A percentile compares a stretch with the other conserved stretches of the same genome.
Evolutionary conservation across 2,329 filamentous ascomycete genomes (phyloP).

Genomic region (Aspergillus fumigatus): DNA sequence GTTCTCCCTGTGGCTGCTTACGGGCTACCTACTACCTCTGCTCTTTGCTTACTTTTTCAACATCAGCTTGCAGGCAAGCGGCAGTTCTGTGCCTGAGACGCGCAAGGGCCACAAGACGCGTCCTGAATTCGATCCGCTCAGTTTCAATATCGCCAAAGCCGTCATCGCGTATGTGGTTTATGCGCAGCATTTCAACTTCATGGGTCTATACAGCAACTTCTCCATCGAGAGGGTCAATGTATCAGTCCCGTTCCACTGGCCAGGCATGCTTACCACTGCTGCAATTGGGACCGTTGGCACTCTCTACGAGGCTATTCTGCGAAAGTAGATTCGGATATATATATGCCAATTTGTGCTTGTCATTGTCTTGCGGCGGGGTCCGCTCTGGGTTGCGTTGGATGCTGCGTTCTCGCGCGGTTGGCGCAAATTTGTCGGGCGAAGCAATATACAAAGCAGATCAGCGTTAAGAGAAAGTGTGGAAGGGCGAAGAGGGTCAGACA

Average conservation of each 20-base stretch:
- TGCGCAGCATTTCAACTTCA: conserved; percentile 45
- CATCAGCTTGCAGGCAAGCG: conserved; percentile 53
- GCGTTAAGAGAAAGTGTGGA: background rate
- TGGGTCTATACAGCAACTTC: conserved; percentile 31
- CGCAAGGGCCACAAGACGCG: conserved; percentile 19
- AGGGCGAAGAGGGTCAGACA: background rate
- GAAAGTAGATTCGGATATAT: conserved; percentile 24
- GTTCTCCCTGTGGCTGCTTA: conserved; percentile 69
- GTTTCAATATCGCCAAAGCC: conserved; percentile 85
- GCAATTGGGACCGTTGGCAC: conserved; percentile 40
- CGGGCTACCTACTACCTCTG: conserved; percentile 66
- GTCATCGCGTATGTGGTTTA: conserved; percentile 78
- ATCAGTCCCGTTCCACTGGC: conserved; percentile 36
- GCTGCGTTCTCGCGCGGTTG: background rate
- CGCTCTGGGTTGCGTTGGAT: background rate
- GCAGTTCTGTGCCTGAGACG: conserved; percentile 21
- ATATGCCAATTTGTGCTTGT: background rate
- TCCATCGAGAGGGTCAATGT: conserved; percentile 36
- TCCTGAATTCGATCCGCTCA: conserved; percentile 68
- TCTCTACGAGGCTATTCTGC: conserved; percentile 45
- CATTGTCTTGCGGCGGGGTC: conserved; percentile 1
- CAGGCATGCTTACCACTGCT: conserved; percentile 38
- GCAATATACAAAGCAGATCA: background rate
- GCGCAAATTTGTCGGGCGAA: background rate
- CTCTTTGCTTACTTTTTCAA: conserved; percentile 87